These are phyloP conservation scores for Blakeslea trispora DNA, from an alignment of 371 early-diverging fungal species.

Conservation along the genomic window DNA sequence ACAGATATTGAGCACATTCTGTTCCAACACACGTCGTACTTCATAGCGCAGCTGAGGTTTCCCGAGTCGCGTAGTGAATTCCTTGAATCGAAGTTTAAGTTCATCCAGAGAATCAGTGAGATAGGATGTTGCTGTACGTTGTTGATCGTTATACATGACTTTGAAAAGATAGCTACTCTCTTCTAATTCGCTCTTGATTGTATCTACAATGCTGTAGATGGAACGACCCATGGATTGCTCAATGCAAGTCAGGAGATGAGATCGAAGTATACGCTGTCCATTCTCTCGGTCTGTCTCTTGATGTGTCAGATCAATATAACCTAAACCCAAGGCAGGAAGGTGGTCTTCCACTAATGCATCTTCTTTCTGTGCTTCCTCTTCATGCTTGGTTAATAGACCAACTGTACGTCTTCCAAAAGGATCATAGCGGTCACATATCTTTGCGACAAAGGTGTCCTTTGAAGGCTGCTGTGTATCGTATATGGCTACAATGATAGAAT, in stretches of 20 bases:
- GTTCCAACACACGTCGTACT: slow-evolving; percentile 85
- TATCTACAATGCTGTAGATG: slow-evolving; percentile 76
- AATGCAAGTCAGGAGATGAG: slow-evolving; percentile 80
- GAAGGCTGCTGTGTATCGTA: slow-evolving; percentile 3
- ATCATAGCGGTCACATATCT: slow-evolving; percentile 74
- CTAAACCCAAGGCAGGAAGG: too few relatives aligned
- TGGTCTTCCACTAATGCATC: too few relatives aligned
- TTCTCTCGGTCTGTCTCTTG: too few relatives aligned
- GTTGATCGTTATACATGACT: slow-evolving; percentile 94
- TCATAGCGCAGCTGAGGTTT: slow-evolving; percentile 88
- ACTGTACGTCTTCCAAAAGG: slow-evolving; percentile 91
- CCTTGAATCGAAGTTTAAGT: slow-evolving; percentile 90
- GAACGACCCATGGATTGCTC: slow-evolving; percentile 89
- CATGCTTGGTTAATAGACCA: slow-evolving; percentile 87
- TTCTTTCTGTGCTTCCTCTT: slow-evolving; percentile 1
- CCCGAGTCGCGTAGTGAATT: slow-evolving; percentile 82
- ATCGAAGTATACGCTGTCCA: slow-evolving; percentile 49
- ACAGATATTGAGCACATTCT: slow-evolving; percentile 85
- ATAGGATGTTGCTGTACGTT: slow-evolving; percentile 91
- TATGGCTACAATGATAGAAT: slow-evolving; percentile 10
- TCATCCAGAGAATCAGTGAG: slow-evolving; percentile 90
- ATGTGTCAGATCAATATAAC: too few relatives aligned
- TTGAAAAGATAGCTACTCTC: slow-evolving; percentile 95
- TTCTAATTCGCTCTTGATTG: slow-evolving; percentile 88
- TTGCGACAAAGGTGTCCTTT: background rate